A percentile compares a stretch with the other conserved stretches of the same genome.
phyloP scores from a whole-genome alignment of 2,329 filamentous ascomycete genomes.

The Whalleya microplaca region DNA sequence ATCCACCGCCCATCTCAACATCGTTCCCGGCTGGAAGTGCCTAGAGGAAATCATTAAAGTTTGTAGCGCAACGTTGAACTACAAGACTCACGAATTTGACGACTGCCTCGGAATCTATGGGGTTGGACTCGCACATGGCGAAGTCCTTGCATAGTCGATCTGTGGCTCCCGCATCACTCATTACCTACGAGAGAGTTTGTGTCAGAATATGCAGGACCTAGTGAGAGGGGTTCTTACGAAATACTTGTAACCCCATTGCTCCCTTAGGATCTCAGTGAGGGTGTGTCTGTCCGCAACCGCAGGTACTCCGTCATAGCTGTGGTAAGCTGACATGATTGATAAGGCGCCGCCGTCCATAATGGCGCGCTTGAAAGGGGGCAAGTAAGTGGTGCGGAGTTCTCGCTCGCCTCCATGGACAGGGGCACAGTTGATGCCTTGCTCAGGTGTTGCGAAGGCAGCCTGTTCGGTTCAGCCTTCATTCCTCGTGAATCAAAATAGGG shows the following conservation, averaged over 20 bases:
- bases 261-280: constrained; percentile 69
- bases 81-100: constrained; percentile 53
- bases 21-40: constrained; percentile 71
- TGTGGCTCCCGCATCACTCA: constrained; percentile 70
- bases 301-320: constrained; percentile 74
- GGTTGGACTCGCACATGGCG: constrained; percentile 62
- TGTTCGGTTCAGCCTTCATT: constrained; percentile 22
- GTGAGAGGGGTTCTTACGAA: constrained; percentile 49
- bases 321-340: constrained; percentile 75
- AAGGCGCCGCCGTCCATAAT: constrained; percentile 72
- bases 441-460: constrained; percentile 67
- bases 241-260: constrained; percentile 75
- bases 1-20: constrained; percentile 77
- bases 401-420: constrained; percentile 58
- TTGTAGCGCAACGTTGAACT: background rate
- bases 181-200: constrained; percentile 40
- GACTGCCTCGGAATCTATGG: constrained; percentile 68
- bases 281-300: constrained; percentile 67
- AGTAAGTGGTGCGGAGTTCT: constrained; percentile 57
- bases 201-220: background rate
- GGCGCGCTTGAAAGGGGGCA: constrained; percentile 67
- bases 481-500: background rate
- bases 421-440: constrained; percentile 73
- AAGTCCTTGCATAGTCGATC: constrained; percentile 69
- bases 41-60: constrained; percentile 29